A percentile compares a stretch with the other conserved stretches of the same genome.
Evolutionary conservation across 78 protist genomes (phyloP).

Genomic region (Dictyostelium brefeldianum): DNA sequence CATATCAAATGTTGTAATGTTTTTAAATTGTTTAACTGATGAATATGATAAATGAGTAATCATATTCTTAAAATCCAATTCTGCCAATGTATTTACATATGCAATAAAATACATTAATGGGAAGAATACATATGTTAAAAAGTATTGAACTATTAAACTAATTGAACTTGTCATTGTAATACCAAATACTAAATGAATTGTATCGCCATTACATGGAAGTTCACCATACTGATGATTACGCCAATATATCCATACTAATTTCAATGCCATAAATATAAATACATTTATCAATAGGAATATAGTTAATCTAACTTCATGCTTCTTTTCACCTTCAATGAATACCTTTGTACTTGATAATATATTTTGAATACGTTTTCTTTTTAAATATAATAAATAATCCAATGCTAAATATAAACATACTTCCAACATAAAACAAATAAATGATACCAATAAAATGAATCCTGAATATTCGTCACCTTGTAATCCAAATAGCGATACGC

Average conservation of each 20-base stretch:
- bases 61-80: constrained; percentile 23
- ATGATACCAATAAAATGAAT: neutral
- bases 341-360: neutral
- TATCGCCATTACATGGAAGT: neutral
- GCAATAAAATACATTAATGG: constrained; percentile 19
- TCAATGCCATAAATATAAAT: neutral
- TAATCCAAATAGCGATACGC: neutral
- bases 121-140: neutral
- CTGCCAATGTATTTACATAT: neutral
- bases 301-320: neutral
- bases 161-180: neutral
- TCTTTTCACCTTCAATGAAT: constrained; percentile 14
- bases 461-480: neutral
- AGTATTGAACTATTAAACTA: neutral
- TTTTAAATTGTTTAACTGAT: constrained; percentile 12
- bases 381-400: constrained; percentile 5
- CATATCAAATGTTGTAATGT: neutral
- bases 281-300: neutral
- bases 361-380: constrained; percentile 27
- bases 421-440: neutral
- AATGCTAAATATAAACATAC: neutral
- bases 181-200: neutral
- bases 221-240: neutral
- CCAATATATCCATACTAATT: neutral
- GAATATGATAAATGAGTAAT: neutral